Evolutionary conservation across 208 protist species (phyloP), one percentile per base, ranked within the genome.

Genomic region (Borovskyia barvae): DNA sequence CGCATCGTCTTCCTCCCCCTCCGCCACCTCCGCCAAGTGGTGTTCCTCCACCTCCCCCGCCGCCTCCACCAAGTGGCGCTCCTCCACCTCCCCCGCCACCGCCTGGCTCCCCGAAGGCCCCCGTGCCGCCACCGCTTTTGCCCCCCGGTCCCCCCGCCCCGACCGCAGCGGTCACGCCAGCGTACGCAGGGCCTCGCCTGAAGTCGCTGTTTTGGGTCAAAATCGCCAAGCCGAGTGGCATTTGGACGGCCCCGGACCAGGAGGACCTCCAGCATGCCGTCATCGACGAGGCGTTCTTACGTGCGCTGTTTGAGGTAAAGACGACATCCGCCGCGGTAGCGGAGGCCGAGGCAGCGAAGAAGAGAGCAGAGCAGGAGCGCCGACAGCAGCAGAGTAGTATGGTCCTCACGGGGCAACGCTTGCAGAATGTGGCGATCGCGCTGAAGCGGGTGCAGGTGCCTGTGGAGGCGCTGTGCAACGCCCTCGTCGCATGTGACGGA

Each of bases 201-300:
- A 93, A 93, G 56, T 80, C 82, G 2, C 66, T 93, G 51, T 93
- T 93, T 46, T 93, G 86, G 86, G 90, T 88, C 54, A 89, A 89
- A 48, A 41, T 89, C 2, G 37, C 71, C 0, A 75, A 77, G 42
- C 41, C 79, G 32, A 80, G 72, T 35, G 85, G 85, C 15, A 59
- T 92, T 30, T 92, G 85, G 85, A 61, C 67, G 9, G 64, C 68
- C 30, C 11, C 42, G 26, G 75, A 85, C 47, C 11, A 17, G 32
- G 33, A 60, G 15, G 56, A 67, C 36, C 52, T 61, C 33, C 35
- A 30, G 14, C 26, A 68, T 14, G 49, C 55, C 26, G 46, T 83
- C 2, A 63, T 85, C 14, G 85, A 89, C 57, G 72, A 86, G 11
- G n/a, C 29, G 36, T 92, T 88, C 71, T 54, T 92, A 41, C 53